Evolutionary conservation across 192 early-diverging fungal species (phyloP), one percentile per base, ranked within the genome.

Genomic region (Coemansia sp.): DNA sequence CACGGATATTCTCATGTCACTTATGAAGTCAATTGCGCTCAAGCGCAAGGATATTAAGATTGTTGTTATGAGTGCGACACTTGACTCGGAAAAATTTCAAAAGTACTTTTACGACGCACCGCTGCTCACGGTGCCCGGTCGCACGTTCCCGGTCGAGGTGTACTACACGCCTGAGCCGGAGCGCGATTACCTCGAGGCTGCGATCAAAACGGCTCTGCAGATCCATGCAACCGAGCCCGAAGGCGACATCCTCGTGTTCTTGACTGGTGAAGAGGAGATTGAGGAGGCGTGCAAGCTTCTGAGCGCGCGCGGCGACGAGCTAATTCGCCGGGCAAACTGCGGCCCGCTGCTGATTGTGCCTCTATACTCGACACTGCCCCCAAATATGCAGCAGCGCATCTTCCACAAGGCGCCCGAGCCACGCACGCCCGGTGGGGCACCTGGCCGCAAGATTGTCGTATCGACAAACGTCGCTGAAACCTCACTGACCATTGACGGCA

Each of bases 251-350:
- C 82, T 99, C 27, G 61, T 99, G 56, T 99, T 99, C 72, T 72
- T 99, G 57, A 98, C 98, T 13, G 98, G 98, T 71, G 94, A 98
- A 63, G 95, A 98, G 57, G 97, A 99, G 72, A 99, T 99, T 62
- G 94, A 96, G 73, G 91, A 95, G 48, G 94, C 95, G 0, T 96
- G 94, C 62, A 75, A 84, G 33, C 88, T 92, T 55, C 87, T 99
- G 54, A 81, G 84, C 17, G 83, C 66, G 8, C 90, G 92, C 48
- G 84, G 81, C 5, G 91, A 96, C 15, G 81, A 89, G 46, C 69
- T 89, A 59, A 80, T 87, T 24, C 64, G 81, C 24, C 75, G 75
- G 37, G 68, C 78, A 10, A 79, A 83, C 41, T 73, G 81, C 57
- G 94, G 93, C n/a, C 90, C 93, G 10, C 66, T 97, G 47, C 89